A percentile compares a stretch with the other conserved stretches of the same genome.
These are phyloP conservation scores for Dacryopinax primogenitus DNA, from an alignment of 768 basidiomycete species.

Conservation along the genomic window DNA sequence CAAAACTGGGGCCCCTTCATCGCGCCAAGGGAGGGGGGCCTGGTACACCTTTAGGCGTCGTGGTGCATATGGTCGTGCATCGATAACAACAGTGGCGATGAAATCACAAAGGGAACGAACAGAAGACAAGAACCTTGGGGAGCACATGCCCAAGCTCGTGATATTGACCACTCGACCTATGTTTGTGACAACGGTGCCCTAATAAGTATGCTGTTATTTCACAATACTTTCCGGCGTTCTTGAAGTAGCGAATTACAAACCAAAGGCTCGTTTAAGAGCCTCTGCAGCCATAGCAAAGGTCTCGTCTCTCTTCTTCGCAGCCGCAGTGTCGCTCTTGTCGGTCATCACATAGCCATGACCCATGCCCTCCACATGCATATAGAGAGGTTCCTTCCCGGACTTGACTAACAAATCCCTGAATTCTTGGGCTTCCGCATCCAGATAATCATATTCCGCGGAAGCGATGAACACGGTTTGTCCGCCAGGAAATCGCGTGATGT, in stretches of 20 bases:
- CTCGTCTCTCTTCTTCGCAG: background rate
- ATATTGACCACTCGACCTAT: background rate
- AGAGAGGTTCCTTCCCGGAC: slow-evolving; percentile 1
- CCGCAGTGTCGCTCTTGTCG: background rate
- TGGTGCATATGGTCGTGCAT: background rate
- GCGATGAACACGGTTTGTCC: background rate
- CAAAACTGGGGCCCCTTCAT: background rate
- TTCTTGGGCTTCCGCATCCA: background rate
- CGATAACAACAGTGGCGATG: background rate
- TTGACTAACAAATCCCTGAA: background rate
- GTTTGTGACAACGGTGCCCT: background rate
- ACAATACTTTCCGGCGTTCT: background rate
- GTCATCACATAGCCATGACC: slow-evolving; percentile 7
- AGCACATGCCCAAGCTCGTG: background rate
- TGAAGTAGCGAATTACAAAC: background rate
- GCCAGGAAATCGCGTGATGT: slow-evolving; percentile 4
- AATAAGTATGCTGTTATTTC: background rate
- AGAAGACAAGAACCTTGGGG: background rate
- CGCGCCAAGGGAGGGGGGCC: background rate
- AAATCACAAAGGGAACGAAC: background rate
- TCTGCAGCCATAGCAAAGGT: background rate
- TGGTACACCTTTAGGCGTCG: background rate
- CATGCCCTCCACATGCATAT: slow-evolving; percentile 8
- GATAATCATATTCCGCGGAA: slow-evolving; percentile 6
- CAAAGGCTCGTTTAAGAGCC: background rate